Evolutionary conservation across 164 flowering plant species (phyloP).

Genomic region (Taxillus chinensis): DNA sequence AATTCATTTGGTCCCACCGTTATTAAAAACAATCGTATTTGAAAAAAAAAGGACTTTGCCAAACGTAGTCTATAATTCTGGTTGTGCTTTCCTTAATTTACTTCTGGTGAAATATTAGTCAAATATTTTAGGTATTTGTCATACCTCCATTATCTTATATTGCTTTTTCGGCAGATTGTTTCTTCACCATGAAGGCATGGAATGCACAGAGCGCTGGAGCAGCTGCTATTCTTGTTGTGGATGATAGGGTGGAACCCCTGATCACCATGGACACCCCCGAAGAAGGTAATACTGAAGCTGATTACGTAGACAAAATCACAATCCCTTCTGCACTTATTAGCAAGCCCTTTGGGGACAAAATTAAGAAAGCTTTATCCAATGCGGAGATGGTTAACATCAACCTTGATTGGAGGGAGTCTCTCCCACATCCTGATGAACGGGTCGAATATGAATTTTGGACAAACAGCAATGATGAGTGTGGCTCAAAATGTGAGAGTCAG

Average conservation of each 20-base stretch:
- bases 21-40: too few species aligned
- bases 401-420: constrained; percentile 86
- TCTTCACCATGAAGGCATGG: constrained; percentile 92
- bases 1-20: too few species aligned
- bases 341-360: constrained; percentile 60
- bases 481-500: constrained; percentile 81
- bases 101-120: too few species aligned
- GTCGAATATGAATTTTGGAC: constrained; percentile 98
- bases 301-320: constrained; percentile 64
- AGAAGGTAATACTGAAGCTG: constrained; percentile 49
- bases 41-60: too few species aligned
- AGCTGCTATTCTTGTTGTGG: constrained; percentile 88
- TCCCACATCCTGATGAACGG: constrained; percentile 92
- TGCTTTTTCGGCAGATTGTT: constrained; percentile 53
- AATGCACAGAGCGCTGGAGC: constrained; percentile 87
- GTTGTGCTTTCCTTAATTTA: too few species aligned
- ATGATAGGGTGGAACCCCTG: constrained; percentile 63
- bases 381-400: constrained; percentile 67
- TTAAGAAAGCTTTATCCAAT: constrained; percentile 52
- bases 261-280: constrained; percentile 93
- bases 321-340: constrained; percentile 81
- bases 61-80: too few species aligned
- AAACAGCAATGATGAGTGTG: constrained; percentile 87
- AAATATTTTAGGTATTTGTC: neutral
- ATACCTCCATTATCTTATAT: neutral